Base-by-base conservation (phyloP, 2,329 filamentous ascomycete genomes). In the Cercospora citrullina region DNA sequence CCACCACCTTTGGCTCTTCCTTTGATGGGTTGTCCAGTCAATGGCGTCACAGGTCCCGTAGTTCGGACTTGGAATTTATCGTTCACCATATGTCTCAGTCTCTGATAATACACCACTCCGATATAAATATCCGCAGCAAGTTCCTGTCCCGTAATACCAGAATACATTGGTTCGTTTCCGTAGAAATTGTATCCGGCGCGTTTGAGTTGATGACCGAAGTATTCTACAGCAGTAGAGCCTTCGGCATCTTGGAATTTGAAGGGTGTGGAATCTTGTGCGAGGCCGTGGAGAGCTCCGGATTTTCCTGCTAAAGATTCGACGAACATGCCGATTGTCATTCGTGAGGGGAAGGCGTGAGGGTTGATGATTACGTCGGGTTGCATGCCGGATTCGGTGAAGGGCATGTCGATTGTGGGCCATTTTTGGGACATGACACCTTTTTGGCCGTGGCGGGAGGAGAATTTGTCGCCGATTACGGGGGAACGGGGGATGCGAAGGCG, bases 301-400 rank as follows among this genome's bases (percentile, higher is more conserved):
- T 99, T 99, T 69, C 95, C 95, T 9, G 95, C 95, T 63, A 99
- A 86, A 5, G 94, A 97, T 83, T 99, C 95, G 77, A 99, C 89
- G 81, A 99, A 98, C 92, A 98, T 98, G 77, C 95, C 95, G 78
- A 99, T 99, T 21, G 95, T 99, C 95, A 99, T 99, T 81, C 95
- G 94, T 57, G 94, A 98, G 7, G 95, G 95, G 86, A 99, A 99
- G 77, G 95, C 95, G 86, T 99, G 95, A 48, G 95, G 95, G 83
- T 99, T 99, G 85, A 99, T 99, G 81, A 99, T 99, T 75, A 97
- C 86, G 80, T 99, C 95, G 9, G 95, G 95, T 77, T 97, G 94
- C 69, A 99, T 98, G 64, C 95, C 95, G 5, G 91, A 92, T 82
- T 99, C 95, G 2, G 92, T 93, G 81, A 98, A 99, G 3, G 95